phyloP scores from a whole-genome alignment of 2,329 filamentous ascomycete species.

The Pseudopithomyces maydicus region DNA sequence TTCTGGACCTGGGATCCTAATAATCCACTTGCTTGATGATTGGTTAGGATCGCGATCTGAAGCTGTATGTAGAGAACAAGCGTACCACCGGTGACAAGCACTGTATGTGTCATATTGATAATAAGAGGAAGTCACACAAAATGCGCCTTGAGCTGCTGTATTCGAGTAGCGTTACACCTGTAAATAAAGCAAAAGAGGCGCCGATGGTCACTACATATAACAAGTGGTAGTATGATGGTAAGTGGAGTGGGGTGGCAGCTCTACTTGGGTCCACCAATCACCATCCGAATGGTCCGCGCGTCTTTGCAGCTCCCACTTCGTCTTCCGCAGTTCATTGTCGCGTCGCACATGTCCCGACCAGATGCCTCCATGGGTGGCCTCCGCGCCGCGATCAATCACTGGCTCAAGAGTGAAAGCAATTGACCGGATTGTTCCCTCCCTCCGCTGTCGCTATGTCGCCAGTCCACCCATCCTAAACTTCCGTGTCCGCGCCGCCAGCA shows the following conservation, averaged over 20 bases:
- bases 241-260: too few species aligned
- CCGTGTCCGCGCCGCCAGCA: conserved; percentile 42
- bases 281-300: not conserved
- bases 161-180: not conserved
- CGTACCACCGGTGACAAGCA: conserved; percentile 74
- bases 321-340: conserved; percentile 18
- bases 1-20: conserved; percentile 79
- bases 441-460: conserved; percentile 33
- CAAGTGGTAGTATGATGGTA: not conserved
- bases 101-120: conserved; percentile 54
- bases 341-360: conserved; percentile 37
- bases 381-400: conserved; percentile 38
- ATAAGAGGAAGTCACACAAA: not conserved
- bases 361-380: conserved; percentile 51
- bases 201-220: too few species aligned
- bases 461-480: conserved; percentile 18
- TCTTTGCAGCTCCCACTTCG: conserved; percentile 16
- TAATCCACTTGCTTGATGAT: conserved; percentile 67
- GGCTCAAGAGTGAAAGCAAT: conserved; percentile 31
- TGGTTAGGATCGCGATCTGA: not conserved
- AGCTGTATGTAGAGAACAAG: not conserved
- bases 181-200: too few species aligned
- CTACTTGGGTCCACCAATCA: not conserved
- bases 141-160: not conserved
- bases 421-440: conserved; percentile 29